Conservation (phyloP, 768 basidiomycete genomes). For the Dacryopinax primogenitus region DNA sequence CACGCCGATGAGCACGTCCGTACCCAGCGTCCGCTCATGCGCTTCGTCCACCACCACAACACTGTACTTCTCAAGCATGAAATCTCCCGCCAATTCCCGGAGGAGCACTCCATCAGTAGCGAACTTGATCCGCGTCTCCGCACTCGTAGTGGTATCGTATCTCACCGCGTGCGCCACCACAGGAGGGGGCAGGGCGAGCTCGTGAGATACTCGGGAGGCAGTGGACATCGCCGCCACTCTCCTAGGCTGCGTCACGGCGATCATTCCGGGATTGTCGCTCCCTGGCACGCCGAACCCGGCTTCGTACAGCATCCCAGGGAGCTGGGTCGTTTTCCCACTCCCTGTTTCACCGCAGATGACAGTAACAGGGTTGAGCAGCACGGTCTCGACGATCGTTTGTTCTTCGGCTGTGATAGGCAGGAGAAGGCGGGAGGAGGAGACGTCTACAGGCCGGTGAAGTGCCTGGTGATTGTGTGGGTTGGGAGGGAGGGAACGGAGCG, state of each 20-base stretch:
- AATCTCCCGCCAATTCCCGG: slow-evolving; percentile 83
- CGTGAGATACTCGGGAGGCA: slow-evolving; percentile 83
- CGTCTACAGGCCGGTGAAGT: slow-evolving; percentile 52
- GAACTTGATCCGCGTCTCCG: slow-evolving; percentile 89
- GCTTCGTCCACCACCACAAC: slow-evolving; percentile 96
- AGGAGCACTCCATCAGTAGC: slow-evolving; percentile 98
- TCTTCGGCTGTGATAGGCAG: slow-evolving; percentile 89
- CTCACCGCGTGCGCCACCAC: slow-evolving; percentile 93
- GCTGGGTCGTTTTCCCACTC: slow-evolving; percentile 95
- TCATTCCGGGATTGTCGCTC: slow-evolving; percentile 94
- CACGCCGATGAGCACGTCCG: slow-evolving; percentile 92
- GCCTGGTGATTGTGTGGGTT: slow-evolving; percentile 33
- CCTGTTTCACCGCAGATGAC: slow-evolving; percentile 92
- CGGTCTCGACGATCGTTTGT: slow-evolving; percentile 84
- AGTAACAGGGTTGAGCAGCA: slow-evolving; percentile 73
- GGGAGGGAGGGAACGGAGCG: slow-evolving; percentile 10
- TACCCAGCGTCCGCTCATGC: slow-evolving; percentile 95
- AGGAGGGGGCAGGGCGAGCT: slow-evolving; percentile 70
- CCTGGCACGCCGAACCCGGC: slow-evolving; percentile 78
- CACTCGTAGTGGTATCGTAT: slow-evolving; percentile 86
- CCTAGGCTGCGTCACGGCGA: slow-evolving; percentile 93
- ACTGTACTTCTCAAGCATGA: slow-evolving; percentile 85
- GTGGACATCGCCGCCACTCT: slow-evolving; percentile 96
- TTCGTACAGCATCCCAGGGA: slow-evolving; percentile 97
- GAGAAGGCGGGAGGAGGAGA: slow-evolving; percentile 62